Base-by-base conservation (phyloP, 139 green algal genomes). In the Marvania coccoides region DNA sequence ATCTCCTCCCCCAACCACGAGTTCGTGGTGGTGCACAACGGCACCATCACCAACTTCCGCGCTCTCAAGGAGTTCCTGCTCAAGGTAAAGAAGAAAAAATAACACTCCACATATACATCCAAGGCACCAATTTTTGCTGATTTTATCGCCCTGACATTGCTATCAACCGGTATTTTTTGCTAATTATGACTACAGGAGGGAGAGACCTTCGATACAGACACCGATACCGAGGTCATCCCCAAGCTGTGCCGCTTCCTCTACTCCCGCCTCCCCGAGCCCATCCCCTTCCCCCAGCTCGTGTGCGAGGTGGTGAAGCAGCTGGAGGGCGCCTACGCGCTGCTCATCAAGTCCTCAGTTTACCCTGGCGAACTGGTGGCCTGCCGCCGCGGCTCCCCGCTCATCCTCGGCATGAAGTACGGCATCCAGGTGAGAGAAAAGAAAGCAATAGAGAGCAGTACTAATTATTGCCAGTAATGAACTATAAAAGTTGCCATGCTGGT, bases 11-110 rank as follows among this genome's bases (percentile, higher is more conserved):
- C 69, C 3, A 40, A 30, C 53, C 45, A 47, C 2, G 85, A 94
- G 65, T 99, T 99, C 65, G 81, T 96, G 23, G 90, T 99, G 7
- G 95, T 99, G 33, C 95, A 99, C 86, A 99, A 99, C 69, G 94
- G 94, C 51, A 99, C 97, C 79, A 98, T 99, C 85, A 99, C 95
- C 40, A 99, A 99, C 83, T 96, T 93, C 82, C 78, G 87, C 53
- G 76, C 89, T 23, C 80, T 97, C 0, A 91, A 91, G 58, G 85
- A 91, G 34, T 96, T 95, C 69, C 68, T 97, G 78, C 80, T 92
- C 58, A 30, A 89, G 67, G n/a, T n/a, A n/a, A n/a, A n/a, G n/a
- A n/a, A n/a, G n/a, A n/a, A n/a, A n/a, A n/a, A n/a, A n/a, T n/a
- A n/a, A n/a, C n/a, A n/a, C n/a, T n/a, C n/a, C n/a, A n/a, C n/a